Base-by-base conservation (phyloP, 169 alveolate species). In the Cryptosporidium sp. region DNA sequence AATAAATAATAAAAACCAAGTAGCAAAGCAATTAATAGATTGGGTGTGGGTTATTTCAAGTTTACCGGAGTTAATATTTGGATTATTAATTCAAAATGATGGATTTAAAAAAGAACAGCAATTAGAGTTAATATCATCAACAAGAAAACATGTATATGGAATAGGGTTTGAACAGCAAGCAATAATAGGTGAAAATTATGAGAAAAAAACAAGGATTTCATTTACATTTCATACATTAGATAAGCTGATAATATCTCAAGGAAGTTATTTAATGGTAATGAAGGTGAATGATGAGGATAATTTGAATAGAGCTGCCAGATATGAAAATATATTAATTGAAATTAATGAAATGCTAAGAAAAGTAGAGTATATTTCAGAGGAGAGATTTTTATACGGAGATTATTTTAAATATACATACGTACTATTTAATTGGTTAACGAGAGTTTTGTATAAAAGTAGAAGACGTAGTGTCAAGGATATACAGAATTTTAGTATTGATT, bases 391-490 rank as follows among this genome's bases (percentile, higher is more conserved):
- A 35, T 33, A 58, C 39, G 70, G 68, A 6, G 70, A 51, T 29
- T 73, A 33, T 39, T 52, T 55, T 55, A 33, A 41, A 31, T 73
- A 59, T 37, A 33, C 71, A 29, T 73, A 33, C 55, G 33, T 59
- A 8, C 35, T 73, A 16, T 73, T 73, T 6, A 73, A 55, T n/a
- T 73, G 86, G 86, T 31, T 73, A 73, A 55, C 55, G n/a, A 59
- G 29, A 3, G 58, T 59, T 14, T 35, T 73, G n/a, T 73, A 73
- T 59, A 55, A 50, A 33, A 41, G 35, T 59, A 73, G 70, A 62
- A 73, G 55, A 33, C 39, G 45, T 35, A n/a, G 55, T 16, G 70
- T 73, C 6, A 18, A 52, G 39, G 70, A 73, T 55, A 31, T 55
- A 16, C 70, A 59, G 55, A 29, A 45, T 59, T 51, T 51, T 39